A percentile compares a stretch with the other conserved stretches of the same genome.
These are phyloP conservation scores for Solanum chiquidenum DNA, from an alignment of 257 asterid genomes.

Conservation along the genomic window DNA sequence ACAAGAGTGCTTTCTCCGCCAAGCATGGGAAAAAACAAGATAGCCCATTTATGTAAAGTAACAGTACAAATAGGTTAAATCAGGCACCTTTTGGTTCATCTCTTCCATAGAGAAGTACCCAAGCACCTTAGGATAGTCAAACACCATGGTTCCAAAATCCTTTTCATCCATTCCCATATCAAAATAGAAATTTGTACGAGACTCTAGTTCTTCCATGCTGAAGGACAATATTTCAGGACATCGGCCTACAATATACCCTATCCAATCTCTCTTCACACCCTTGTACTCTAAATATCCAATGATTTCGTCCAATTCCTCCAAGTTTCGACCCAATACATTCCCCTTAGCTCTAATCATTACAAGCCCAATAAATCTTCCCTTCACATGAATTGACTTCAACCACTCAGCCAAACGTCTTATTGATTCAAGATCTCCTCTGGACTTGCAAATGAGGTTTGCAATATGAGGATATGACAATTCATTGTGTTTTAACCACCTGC, in stretches of 20 bases:
- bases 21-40: not conserved
- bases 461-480: conserved; percentile 79
- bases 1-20: not conserved
- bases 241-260: conserved; percentile 73
- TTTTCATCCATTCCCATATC: conserved; percentile 67
- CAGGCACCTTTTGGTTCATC: conserved; percentile 79
- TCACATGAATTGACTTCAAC: conserved; percentile 64
- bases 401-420: conserved; percentile 55
- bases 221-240: conserved; percentile 76
- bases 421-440: conserved; percentile 55
- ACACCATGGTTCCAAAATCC: conserved; percentile 94
- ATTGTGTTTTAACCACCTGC: conserved; percentile 95
- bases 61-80: not conserved
- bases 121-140: conserved; percentile 79
- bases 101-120: conserved; percentile 81
- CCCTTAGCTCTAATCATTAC: conserved; percentile 49
- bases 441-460: conserved; percentile 62
- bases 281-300: conserved; percentile 50
- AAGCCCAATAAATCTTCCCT: conserved; percentile 80
- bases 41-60: not conserved
- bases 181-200: conserved; percentile 50
- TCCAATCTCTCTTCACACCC: conserved; percentile 82
- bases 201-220: conserved; percentile 59
- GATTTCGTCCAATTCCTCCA: conserved; percentile 57
- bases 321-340: conserved; percentile 33